phyloP scores from a whole-genome alignment of 2,329 filamentous ascomycete genomes.

The Rutstroemia sp. region DNA sequence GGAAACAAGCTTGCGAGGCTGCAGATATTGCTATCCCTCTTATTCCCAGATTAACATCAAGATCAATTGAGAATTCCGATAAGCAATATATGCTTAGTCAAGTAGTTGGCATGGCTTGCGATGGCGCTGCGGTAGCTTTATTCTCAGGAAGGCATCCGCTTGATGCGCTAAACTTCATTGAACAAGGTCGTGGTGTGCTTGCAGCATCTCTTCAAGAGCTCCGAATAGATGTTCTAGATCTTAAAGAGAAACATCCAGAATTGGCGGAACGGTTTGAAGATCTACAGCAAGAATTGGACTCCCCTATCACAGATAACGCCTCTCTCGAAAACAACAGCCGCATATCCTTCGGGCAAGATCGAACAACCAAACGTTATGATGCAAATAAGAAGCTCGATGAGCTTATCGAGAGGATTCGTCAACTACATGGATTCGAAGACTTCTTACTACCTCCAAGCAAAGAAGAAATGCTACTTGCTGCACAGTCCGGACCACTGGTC shows the following conservation, averaged over 20 bases:
- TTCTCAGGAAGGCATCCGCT: conserved; percentile 3
- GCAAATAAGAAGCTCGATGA: not conserved
- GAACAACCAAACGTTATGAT: not conserved
- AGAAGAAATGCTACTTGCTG: not conserved
- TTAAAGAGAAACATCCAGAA: not conserved
- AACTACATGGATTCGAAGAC: not conserved
- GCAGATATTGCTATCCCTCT: not conserved
- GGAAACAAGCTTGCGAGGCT: not conserved
- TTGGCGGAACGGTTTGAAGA: not conserved
- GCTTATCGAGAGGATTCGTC: not conserved
- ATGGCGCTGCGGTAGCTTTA: conserved; percentile 22
- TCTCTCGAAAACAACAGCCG: not conserved
- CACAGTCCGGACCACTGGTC: not conserved
- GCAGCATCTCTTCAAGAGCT: conserved; percentile 19
- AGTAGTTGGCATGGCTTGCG: conserved; percentile 17
- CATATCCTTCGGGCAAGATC: not conserved
- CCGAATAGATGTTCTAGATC: conserved; percentile 7
- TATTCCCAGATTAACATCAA: not conserved
- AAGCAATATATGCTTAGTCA: conserved; percentile 16
- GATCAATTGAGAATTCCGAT: conserved; percentile 12
- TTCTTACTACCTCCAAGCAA: not conserved
- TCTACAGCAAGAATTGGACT: not conserved
- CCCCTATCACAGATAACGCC: not conserved
- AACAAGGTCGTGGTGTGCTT: conserved; percentile 26
- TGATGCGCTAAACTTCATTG: conserved; percentile 19